Evolutionary conservation across 192 early-diverging fungal species (phyloP).

Genomic region (Funneliformis geosporum): DNA sequence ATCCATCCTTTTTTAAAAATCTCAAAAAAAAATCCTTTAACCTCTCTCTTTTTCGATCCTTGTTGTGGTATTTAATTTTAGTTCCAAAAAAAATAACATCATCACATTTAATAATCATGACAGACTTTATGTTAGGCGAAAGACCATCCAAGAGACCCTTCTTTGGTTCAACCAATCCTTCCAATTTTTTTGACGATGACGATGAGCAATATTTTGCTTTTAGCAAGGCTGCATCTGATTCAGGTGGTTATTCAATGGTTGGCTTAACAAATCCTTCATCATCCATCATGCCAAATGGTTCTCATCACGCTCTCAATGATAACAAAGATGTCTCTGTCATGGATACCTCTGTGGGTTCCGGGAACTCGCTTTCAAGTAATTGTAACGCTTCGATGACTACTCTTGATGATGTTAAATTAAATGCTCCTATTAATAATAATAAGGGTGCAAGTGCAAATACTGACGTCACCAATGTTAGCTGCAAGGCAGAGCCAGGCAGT

Average conservation of each 20-base stretch:
- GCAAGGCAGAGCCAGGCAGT: conserved; percentile 35
- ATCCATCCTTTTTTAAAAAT: conserved; percentile 1
- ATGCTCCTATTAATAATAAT: conserved; percentile 18
- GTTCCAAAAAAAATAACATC: neutral
- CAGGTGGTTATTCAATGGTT: neutral
- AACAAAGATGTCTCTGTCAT: conserved; percentile 1
- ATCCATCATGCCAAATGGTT: conserved; percentile 14
- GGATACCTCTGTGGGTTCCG: conserved; percentile 12
- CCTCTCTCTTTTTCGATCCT: neutral
- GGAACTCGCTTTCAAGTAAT: conserved; percentile 5
- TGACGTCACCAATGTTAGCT: conserved; percentile 27
- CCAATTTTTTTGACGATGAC: conserved; percentile 6
- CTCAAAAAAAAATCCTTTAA: neutral
- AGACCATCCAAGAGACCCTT: conserved; percentile 10
- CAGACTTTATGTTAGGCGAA: conserved; percentile 11
- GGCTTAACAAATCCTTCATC: conserved; percentile 9
- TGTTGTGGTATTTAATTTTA: neutral
- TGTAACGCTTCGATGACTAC: neutral
- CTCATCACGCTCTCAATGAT: neutral
- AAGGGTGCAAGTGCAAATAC: conserved; percentile 23
- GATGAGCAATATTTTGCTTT: conserved; percentile 26
- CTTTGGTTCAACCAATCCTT: conserved; percentile 4
- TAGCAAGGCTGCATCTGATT: conserved; percentile 17
- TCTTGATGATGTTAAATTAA: conserved; percentile 31
- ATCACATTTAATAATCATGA: neutral